Evolutionary conservation across 1,284 basidiomycete genomes (phyloP).

Genomic region (Apiotrichum domesticum): DNA sequence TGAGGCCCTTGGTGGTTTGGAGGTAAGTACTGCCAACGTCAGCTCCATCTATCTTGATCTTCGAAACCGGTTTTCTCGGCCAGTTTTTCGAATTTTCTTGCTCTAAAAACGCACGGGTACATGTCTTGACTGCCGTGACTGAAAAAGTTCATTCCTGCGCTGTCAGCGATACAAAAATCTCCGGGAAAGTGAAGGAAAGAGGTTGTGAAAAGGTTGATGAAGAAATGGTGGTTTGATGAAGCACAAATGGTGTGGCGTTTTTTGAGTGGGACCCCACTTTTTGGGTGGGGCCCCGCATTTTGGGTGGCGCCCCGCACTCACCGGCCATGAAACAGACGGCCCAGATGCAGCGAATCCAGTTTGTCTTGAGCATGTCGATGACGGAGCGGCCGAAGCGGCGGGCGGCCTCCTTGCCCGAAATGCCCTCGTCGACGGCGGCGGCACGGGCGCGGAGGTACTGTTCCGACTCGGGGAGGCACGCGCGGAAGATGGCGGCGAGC

Average conservation of each 20-base stretch:
- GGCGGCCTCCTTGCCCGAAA: constrained; percentile 56
- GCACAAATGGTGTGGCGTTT: too few species aligned
- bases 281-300: too few species aligned
- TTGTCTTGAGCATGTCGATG: constrained; percentile 64
- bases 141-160: constrained; percentile 37
- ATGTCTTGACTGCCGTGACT: constrained; percentile 57
- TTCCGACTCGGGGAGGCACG: constrained; percentile 70
- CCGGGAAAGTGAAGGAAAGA: too few species aligned
- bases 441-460: constrained; percentile 54
- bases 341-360: constrained; percentile 77
- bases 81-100: too few species aligned
- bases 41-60: too few species aligned
- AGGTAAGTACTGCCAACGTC: constrained; percentile 12
- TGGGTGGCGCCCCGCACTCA: neutral
- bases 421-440: constrained; percentile 41
- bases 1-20: constrained; percentile 28
- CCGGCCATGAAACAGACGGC: constrained; percentile 51
- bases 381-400: constrained; percentile 65
- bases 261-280: too few species aligned
- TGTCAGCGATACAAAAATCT: too few species aligned
- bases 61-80: too few species aligned
- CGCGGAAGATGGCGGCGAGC: constrained; percentile 65
- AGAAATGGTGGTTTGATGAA: too few species aligned
- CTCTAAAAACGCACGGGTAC: constrained; percentile 6
- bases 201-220: too few species aligned